These are phyloP conservation scores for Arthrobotrys entomopaga DNA, from an alignment of 2,329 filamentous ascomycete genomes.

Conservation along the genomic window DNA sequence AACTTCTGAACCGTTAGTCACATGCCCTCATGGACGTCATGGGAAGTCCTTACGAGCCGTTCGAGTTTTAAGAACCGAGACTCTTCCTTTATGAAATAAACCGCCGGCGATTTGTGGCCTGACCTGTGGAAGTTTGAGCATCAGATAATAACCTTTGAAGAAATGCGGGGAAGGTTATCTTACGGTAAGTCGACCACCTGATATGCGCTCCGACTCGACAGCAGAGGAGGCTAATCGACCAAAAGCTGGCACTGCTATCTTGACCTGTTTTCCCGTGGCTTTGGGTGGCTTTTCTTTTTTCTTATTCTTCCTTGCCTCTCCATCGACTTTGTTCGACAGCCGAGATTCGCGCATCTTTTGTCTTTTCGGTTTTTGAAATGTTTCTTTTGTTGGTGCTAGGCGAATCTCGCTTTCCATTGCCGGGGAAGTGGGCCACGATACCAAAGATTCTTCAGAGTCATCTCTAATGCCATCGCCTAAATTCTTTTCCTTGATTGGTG, in stretches of 20 bases:
- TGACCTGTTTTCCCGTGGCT: constrained; percentile 16
- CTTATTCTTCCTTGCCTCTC: not conserved
- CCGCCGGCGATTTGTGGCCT: constrained; percentile 31
- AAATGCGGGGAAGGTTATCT: constrained; percentile 37
- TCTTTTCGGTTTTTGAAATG: constrained; percentile 41
- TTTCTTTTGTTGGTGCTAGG: constrained; percentile 10
- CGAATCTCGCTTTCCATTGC: constrained; percentile 15
- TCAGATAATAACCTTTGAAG: constrained; percentile 4
- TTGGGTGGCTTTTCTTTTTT: constrained; percentile 38
- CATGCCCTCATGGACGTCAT: not conserved
- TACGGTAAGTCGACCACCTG: constrained; percentile 40
- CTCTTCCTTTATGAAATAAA: constrained; percentile 46
- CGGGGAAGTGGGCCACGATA: constrained; percentile 44
- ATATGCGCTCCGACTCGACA: constrained; percentile 43
- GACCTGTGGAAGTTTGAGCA: constrained; percentile 25
- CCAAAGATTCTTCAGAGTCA: constrained; percentile 35
- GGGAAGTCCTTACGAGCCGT: constrained; percentile 30
- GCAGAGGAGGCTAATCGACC: constrained; percentile 46
- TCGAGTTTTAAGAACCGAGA: constrained; percentile 30
- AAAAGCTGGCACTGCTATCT: constrained; percentile 35
- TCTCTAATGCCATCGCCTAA: constrained; percentile 27
- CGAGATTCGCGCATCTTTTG: constrained; percentile 54
- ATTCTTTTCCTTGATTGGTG: constrained; percentile 49
- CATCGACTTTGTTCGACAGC: constrained; percentile 28
- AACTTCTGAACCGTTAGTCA: constrained; percentile 25